Evolutionary conservation across 2,329 filamentous ascomycete genomes (phyloP).

Genomic region (Chrysoporthe deuterocubensis): DNA sequence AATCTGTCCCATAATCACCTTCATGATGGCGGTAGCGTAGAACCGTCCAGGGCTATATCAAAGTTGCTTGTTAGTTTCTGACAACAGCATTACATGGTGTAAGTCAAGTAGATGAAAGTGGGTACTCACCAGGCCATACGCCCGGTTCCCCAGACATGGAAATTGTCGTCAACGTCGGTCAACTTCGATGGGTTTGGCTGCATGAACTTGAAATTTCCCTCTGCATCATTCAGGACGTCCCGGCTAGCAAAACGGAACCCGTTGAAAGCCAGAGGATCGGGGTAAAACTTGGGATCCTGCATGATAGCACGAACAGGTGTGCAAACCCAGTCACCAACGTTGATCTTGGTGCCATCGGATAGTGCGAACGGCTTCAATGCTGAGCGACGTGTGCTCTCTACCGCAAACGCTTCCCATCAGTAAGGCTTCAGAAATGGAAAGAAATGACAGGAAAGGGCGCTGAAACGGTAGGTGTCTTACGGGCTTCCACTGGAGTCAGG

Average conservation of each 20-base stretch:
- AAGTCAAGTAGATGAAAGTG: not conserved
- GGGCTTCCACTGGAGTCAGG: conserved; percentile 24
- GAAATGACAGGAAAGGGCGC: too few species aligned
- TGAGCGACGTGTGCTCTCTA: not conserved
- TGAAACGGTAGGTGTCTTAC: not conserved
- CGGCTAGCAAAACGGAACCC: not conserved
- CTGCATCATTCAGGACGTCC: not conserved
- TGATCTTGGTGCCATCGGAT: not conserved
- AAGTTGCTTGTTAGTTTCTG: too few species aligned
- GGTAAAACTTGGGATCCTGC: not conserved
- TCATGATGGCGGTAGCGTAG: not conserved
- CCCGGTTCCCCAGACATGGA: not conserved
- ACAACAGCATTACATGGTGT: not conserved
- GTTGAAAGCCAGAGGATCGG: not conserved
- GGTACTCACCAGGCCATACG: not conserved
- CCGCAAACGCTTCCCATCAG: too few species aligned
- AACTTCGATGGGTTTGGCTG: too few species aligned
- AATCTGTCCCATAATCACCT: not conserved
- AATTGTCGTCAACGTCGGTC: too few species aligned
- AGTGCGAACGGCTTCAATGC: not conserved
- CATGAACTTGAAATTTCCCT: too few species aligned
- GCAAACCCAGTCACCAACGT: not conserved
- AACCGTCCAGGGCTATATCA: not conserved
- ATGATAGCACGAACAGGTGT: not conserved
- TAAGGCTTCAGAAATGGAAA: not conserved